These are phyloP conservation scores for Aquilaria sinensis DNA, from an alignment of 345 rosid species.

Conservation along the genomic window DNA sequence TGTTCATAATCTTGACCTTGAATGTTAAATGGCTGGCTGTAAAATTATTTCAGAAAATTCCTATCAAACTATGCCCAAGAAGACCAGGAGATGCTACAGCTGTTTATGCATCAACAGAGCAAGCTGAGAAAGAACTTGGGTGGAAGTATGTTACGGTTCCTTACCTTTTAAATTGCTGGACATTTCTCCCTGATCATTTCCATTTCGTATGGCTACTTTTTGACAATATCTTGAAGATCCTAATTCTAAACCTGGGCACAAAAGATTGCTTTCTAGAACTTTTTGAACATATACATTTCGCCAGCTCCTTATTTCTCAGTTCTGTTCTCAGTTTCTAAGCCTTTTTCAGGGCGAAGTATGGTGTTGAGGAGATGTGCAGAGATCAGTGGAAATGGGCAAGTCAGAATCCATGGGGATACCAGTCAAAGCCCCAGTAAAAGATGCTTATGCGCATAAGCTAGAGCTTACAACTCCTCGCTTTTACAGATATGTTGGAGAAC, in stretches of 20 bases:
- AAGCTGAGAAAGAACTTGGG: constrained; percentile 77
- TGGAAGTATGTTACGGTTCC: constrained; percentile 62
- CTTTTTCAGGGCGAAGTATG: constrained; percentile 75
- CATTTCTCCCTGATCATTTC: background rate
- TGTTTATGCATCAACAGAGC: constrained; percentile 73
- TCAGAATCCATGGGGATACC: constrained; percentile 86
- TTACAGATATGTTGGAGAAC: background rate
- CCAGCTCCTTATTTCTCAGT: background rate
- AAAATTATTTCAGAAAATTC: constrained; percentile 67
- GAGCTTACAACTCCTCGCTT: background rate
- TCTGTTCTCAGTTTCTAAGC: background rate
- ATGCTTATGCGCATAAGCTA: constrained; percentile 5
- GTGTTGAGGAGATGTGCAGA: constrained; percentile 85
- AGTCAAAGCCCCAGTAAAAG: constrained; percentile 33
- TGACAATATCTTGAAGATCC: background rate
- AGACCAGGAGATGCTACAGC: constrained; percentile 92
- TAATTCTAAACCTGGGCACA: background rate
- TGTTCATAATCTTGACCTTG: background rate
- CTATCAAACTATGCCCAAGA: constrained; percentile 68
- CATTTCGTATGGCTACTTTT: background rate
- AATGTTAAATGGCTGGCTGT: constrained; percentile 1
- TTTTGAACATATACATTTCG: background rate
- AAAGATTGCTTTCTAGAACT: background rate
- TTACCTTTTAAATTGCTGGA: background rate
- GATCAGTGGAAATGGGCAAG: constrained; percentile 97